phyloP scores from a whole-genome alignment of 306 rosid genomes.

The Sphenostylis stenocarpa region DNA sequence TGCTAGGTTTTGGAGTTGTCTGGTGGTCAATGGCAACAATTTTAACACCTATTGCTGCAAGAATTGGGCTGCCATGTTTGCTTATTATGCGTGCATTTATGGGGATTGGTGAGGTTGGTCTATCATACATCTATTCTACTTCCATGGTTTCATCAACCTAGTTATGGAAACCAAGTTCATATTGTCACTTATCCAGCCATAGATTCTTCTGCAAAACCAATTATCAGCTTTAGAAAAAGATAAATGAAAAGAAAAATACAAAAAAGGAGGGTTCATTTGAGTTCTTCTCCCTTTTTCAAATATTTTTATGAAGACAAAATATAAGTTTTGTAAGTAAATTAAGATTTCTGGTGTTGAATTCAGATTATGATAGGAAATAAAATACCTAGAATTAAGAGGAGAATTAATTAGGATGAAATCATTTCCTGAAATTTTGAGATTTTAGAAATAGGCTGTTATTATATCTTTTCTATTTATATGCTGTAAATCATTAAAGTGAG shows the following conservation, averaged over 20 bases:
- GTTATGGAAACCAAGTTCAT: neutral
- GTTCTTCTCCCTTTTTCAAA: neutral
- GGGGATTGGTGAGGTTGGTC: constrained; percentile 95
- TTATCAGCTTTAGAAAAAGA: neutral
- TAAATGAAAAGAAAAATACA: neutral
- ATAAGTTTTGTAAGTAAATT: neutral
- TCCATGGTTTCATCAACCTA: neutral
- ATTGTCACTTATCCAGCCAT: neutral
- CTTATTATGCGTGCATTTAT: constrained; percentile 91
- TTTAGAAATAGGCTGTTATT: too few relatives aligned
- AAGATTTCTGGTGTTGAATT: too few relatives aligned
- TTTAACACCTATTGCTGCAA: constrained; percentile 92
- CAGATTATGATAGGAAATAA: too few relatives aligned
- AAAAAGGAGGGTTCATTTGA: neutral
- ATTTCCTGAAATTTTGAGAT: too few relatives aligned
- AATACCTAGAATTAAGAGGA: too few relatives aligned
- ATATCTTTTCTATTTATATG: too few relatives aligned
- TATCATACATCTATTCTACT: constrained; percentile 29
- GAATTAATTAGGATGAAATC: too few relatives aligned
- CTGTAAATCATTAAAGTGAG: too few relatives aligned
- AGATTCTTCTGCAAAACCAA: neutral
- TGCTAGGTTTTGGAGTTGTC: constrained; percentile 88
- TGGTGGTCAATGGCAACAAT: constrained; percentile 97
- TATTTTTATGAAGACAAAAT: neutral
- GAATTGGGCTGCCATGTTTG: constrained; percentile 83